phyloP scores from a whole-genome alignment of 2,329 filamentous ascomycete species.

The Talaromyces rugulosus region DNA sequence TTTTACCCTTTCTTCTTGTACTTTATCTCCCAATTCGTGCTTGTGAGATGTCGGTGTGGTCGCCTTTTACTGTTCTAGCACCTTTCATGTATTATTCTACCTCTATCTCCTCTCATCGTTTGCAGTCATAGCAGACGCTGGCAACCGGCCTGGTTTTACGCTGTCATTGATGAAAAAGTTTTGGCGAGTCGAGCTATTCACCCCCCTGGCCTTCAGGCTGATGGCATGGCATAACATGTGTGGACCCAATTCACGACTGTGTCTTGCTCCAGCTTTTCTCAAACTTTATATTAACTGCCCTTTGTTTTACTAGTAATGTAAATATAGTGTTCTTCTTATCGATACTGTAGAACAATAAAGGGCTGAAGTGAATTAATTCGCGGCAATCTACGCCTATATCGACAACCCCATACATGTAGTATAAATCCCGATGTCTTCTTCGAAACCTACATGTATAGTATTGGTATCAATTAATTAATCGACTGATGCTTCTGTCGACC shows the following conservation, averaged over 20 bases:
- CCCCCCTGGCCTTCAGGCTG: background rate
- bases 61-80: background rate
- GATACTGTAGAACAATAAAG: background rate
- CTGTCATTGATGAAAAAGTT: background rate
- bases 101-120: slow-evolving; percentile 13
- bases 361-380: background rate
- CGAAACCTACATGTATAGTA: too few species aligned
- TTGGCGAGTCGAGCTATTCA: background rate
- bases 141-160: slow-evolving; percentile 3
- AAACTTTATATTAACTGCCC: background rate
- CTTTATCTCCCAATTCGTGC: slow-evolving; percentile 8
- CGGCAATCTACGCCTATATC: background rate
- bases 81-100: slow-evolving; percentile 8
- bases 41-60: slow-evolving; percentile 10
- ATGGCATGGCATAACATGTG: background rate
- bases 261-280: background rate
- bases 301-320: background rate
- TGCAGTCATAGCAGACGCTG: slow-evolving; percentile 8
- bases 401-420: background rate
- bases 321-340: background rate
- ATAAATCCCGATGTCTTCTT: too few species aligned
- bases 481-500: too few species aligned
- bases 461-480: too few species aligned
- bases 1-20: slow-evolving; percentile 9
- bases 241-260: background rate